Percentiles rank a stretch among this genome's conserved stretches.
Conservation (phyloP, 2,329 filamentous ascomycete genomes). For the Penicillium sp. region DNA sequence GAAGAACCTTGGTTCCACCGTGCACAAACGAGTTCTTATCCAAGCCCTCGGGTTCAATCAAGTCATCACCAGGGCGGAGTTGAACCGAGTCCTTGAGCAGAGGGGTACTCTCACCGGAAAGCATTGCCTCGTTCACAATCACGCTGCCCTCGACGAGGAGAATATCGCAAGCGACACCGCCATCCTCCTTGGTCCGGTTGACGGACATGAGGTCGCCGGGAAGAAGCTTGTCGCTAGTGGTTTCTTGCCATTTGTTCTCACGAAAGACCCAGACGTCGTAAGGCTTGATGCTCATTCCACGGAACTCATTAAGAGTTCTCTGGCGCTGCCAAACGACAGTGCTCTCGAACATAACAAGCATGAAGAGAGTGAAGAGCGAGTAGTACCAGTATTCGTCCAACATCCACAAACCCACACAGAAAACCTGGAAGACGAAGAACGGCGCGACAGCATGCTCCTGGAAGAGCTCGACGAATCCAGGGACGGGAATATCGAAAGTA, state of each 20-base stretch:
- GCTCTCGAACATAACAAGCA: slow-evolving; percentile 96
- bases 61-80: slow-evolving; percentile 77
- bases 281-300: slow-evolving; percentile 98
- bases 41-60: slow-evolving; percentile 81
- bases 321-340: slow-evolving; percentile 99
- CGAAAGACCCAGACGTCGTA: slow-evolving; percentile 93
- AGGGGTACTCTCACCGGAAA: slow-evolving; percentile 96
- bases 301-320: slow-evolving; percentile 92
- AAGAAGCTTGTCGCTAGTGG: slow-evolving; percentile 85
- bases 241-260: slow-evolving; percentile 81
- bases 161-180: slow-evolving; percentile 97
- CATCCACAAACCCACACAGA: slow-evolving; percentile 98
- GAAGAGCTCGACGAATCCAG: slow-evolving; percentile 92
- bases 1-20: slow-evolving; percentile 95
- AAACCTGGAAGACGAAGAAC: slow-evolving; percentile 99
- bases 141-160: slow-evolving; percentile 89
- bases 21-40: slow-evolving; percentile 98
- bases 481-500: slow-evolving; percentile 96
- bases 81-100: slow-evolving; percentile 95
- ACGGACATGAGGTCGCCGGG: slow-evolving; percentile 93
- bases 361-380: slow-evolving; percentile 96
- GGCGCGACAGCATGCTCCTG: slow-evolving; percentile 97
- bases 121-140: slow-evolving; percentile 99
- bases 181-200: slow-evolving; percentile 91
- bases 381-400: slow-evolving; percentile 99